Conservation (phyloP, 192 early-diverging fungal genomes). For the Coemansia sp. region DNA sequence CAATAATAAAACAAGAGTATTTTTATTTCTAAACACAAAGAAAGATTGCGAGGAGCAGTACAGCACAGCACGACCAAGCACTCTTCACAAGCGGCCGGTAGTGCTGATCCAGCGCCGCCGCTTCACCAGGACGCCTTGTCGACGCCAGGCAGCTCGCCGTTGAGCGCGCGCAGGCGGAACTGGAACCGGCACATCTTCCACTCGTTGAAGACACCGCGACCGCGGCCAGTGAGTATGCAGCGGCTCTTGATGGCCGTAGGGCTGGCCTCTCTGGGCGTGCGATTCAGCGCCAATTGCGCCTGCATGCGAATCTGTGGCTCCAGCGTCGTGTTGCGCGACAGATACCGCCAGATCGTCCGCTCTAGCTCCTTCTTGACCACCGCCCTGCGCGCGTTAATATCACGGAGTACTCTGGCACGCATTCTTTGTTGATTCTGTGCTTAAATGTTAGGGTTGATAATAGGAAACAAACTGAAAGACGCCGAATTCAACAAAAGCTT, state of each 20-base stretch:
- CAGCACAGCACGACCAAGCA: no score
- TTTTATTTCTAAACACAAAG: no score
- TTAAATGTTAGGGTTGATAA: neutral
- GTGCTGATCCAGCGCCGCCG: no score
- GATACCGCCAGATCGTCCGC: conserved; percentile 70
- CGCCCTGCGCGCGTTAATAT: conserved; percentile 66
- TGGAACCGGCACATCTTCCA: conserved; percentile 74
- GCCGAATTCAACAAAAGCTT: no score
- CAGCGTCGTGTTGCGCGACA: conserved; percentile 73
- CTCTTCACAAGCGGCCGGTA: no score
- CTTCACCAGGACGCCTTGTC: conserved; percentile 75
- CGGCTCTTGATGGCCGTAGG: conserved; percentile 67
- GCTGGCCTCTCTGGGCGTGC: conserved; percentile 60
- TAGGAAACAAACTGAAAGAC: no score
- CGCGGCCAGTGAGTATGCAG: conserved; percentile 72
- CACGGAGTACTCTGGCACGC: conserved; percentile 56
- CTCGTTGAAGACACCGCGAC: conserved; percentile 69
- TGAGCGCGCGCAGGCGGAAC: conserved; percentile 74
- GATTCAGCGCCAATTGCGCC: conserved; percentile 69
- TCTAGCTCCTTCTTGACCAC: conserved; percentile 65
- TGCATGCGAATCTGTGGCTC: conserved; percentile 70
- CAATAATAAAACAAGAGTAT: no score
- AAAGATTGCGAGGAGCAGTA: no score
- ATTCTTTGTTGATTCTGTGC: no score
- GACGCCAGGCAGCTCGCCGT: conserved; percentile 76